Evolutionary conservation across 495 filamentous ascomycete genomes (phyloP), one percentile per base, ranked within the genome.

Genomic region (Articulospora tetracladia): DNA sequence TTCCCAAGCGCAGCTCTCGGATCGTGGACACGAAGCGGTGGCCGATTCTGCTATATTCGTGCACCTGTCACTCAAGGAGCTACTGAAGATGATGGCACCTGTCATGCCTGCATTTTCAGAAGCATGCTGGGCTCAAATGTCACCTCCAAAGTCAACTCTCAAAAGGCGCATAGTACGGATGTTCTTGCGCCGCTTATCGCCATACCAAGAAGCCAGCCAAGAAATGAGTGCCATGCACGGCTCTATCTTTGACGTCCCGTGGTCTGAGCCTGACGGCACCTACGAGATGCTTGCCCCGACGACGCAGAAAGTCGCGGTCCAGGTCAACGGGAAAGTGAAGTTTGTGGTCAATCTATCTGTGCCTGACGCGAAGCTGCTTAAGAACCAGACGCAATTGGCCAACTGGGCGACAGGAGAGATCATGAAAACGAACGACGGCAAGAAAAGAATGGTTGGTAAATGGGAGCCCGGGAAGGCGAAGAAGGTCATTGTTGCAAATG

Each of bases 91-190:
- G 72, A 72, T 92, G 61, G 86, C 89, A 0, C 91, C 91, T 6
- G 82, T 96, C 34, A 81, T 89, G 0, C 91, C 91, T 0, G 88
- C 86, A 0, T 81, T 93, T 55, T 77, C 89, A 1, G 89, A 92
- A 46, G 91, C 95, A 68, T 88, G 84, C 64, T 94, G 91, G 90
- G 77, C 83, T 58, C 59, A 81, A 1, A 73, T 93, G 3, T 71
- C 81, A 59, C 57, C 68, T 17, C 44, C 68, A 12, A 27, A 2
- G 3, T 68, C 22, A 7, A 68, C 73, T 13, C 49, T 61, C 17
- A 24, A 34, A 11, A 2, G 6, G 13, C 46, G 24, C 1, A 20
- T 36, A 19, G 3, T 44, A 15, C 15, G 39, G 17, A n/a, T 44
- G 13, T 13, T 32, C 4, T 32, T 13, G 30, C n/a, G 20, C 19